Base-by-base conservation (phyloP, 495 filamentous ascomycete species). In the Lineolata rhizophorae region DNA sequence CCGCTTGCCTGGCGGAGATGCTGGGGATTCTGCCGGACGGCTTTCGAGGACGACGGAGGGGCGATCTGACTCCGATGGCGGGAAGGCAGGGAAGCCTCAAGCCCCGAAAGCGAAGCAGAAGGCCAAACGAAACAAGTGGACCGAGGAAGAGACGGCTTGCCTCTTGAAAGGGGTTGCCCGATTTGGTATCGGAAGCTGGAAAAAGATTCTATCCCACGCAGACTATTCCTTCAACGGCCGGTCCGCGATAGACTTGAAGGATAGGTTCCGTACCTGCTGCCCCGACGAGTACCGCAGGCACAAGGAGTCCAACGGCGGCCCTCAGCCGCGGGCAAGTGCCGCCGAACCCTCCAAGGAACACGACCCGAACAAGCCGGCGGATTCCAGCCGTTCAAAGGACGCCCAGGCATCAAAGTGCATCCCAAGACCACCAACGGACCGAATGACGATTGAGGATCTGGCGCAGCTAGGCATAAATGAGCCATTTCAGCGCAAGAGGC, bases 111-210 rank as follows among this genome's bases (percentile, higher is more conserved):
- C 5, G 30, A 22, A 32, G 16, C 9, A 9, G 30, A n/a, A 19
- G 16, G 5, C 8, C 8, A 9, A 11, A 15, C 9, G 15, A 25
- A 33, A 36, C 25, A 41, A 64, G 62, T 93, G 82, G 82, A 72
- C 72, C 0, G 73, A 87, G 31, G 70, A 82, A 42, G 83, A 93
- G 47, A 90, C 80, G 1, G 67, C 70, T 16, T 62, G 74, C 32
- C 54, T 93, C 8, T 50, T 90, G 18, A 59, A 70, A 33, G 83
- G 81, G 1, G 81, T 90, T 12, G 61, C 68, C 25, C 74, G 71
- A 36, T 78, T 82, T 48, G 82, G 82, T 0, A 72, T 90, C 32
- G 82, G 82, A 13, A 80, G 70, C 45, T 93, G 83, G 83, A 87
- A 74, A 22, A 67, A 67, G 27, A 90, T 93, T 11, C 49, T 87